Evolutionary conservation across 441 rosid species (phyloP).

Genomic region (Macaranga tanarius): DNA sequence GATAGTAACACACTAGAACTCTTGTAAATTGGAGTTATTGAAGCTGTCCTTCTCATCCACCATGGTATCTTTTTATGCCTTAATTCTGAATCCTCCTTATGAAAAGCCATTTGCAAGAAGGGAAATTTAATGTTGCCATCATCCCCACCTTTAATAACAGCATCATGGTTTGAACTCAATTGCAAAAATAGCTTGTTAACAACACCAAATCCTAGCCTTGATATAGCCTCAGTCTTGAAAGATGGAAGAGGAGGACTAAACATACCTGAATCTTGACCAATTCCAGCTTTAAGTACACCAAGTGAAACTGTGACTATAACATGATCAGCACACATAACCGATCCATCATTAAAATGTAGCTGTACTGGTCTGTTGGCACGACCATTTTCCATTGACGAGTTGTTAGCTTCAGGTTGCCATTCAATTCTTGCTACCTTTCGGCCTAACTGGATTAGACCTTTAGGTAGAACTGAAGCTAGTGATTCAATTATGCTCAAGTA

Average conservation of each 20-base stretch:
- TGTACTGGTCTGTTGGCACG: slow-evolving; percentile 47
- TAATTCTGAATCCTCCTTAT: slow-evolving; percentile 45
- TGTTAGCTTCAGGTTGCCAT: slow-evolving; percentile 55
- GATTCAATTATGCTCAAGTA: slow-evolving; percentile 64
- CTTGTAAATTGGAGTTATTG: slow-evolving; percentile 68
- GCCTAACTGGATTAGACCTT: slow-evolving; percentile 62
- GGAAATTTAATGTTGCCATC: slow-evolving; percentile 43
- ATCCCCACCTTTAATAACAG: slow-evolving; percentile 20
- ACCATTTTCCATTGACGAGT: slow-evolving; percentile 32
- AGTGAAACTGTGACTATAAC: slow-evolving; percentile 85
- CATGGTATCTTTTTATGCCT: slow-evolving; percentile 64
- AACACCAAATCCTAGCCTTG: slow-evolving; percentile 82
- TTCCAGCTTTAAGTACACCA: slow-evolving; percentile 86
- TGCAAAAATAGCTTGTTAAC: slow-evolving; percentile 87
- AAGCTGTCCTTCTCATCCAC: slow-evolving; percentile 96
- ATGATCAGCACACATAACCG: slow-evolving; percentile 77
- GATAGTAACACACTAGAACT: slow-evolving; percentile 68
- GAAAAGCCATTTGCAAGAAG: slow-evolving; percentile 73
- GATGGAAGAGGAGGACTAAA: slow-evolving; percentile 75
- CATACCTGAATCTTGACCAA: slow-evolving; percentile 48
- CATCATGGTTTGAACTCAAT: slow-evolving; percentile 36
- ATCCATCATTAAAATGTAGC: slow-evolving; percentile 80
- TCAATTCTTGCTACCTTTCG: slow-evolving; percentile 66
- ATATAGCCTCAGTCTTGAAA: slow-evolving; percentile 75
- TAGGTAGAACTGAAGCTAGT: slow-evolving; percentile 79